Percentiles rank a stretch among this genome's conserved stretches.
Conservation (phyloP, 768 basidiomycete species). For the Chalciporus sphaerocephalus region DNA sequence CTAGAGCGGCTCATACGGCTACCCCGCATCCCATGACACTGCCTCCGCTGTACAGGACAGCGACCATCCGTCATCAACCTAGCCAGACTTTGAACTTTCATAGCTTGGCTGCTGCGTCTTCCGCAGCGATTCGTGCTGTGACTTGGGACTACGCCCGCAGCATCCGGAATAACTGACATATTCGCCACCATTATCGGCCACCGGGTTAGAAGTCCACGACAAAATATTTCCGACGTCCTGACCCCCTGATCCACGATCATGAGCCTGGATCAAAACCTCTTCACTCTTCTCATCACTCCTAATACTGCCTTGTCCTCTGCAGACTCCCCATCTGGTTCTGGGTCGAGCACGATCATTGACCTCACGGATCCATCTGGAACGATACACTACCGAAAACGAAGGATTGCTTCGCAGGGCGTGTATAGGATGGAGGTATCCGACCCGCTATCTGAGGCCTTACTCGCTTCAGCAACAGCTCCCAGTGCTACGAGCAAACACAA, state of each 20-base stretch:
- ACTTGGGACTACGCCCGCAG: background rate
- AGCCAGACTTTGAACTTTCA: background rate
- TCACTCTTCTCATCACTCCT: constrained; percentile 66
- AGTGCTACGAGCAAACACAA: constrained; percentile 66
- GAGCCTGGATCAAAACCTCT: constrained; percentile 84
- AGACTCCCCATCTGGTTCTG: constrained; percentile 33
- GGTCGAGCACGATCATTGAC: constrained; percentile 47
- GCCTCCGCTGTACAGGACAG: too few species aligned
- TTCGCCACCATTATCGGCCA: background rate
- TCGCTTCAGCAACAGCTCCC: constrained; percentile 64
- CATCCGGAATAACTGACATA: background rate
- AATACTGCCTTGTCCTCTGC: constrained; percentile 42
- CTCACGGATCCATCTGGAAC: constrained; percentile 61
- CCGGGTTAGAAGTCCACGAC: background rate
- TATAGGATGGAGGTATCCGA: constrained; percentile 71
- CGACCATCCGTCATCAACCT: too few species aligned
- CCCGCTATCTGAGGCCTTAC: constrained; percentile 65
- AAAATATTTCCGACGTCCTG: background rate
- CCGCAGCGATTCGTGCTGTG: background rate
- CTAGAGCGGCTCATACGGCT: too few species aligned
- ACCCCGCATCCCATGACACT: too few species aligned
- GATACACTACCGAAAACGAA: constrained; percentile 69
- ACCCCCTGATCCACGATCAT: constrained; percentile 33
- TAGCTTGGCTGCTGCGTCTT: background rate
- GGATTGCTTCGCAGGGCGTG: constrained; percentile 42